These are phyloP conservation scores for Nigrograna mackinnonii DNA, from an alignment of 2,329 filamentous ascomycete genomes.

Conservation along the genomic window DNA sequence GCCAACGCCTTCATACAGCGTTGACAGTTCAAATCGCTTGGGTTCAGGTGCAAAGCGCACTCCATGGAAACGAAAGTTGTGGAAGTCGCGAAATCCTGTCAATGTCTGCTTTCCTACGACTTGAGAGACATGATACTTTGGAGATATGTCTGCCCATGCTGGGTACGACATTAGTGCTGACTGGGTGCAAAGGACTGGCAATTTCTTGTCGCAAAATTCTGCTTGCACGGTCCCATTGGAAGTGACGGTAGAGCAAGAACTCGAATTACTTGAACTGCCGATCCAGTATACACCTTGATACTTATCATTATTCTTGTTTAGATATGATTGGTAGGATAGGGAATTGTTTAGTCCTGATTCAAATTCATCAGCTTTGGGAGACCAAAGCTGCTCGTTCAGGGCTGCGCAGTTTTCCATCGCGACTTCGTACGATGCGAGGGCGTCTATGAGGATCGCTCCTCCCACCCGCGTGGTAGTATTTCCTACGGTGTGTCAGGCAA, in stretches of 20 bases:
- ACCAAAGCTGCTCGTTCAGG: constrained; percentile 3
- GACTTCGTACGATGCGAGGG: background rate
- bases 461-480: constrained; percentile 1
- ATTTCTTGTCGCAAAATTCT: background rate
- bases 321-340: background rate
- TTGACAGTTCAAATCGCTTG: constrained; percentile 48
- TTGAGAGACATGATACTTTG: constrained; percentile 4
- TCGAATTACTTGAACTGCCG: background rate
- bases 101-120: constrained; percentile 6
- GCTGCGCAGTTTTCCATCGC: background rate
- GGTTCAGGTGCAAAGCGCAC: constrained; percentile 50
- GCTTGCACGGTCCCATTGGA: constrained; percentile 5
- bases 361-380: background rate
- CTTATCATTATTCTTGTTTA: background rate
- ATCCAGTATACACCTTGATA: constrained; percentile 1
- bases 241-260: constrained; percentile 4
- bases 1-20: constrained; percentile 33
- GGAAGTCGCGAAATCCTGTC: constrained; percentile 45
- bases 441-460: constrained; percentile 2
- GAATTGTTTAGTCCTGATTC: constrained; percentile 2
- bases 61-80: constrained; percentile 55
- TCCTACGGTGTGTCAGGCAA: background rate
- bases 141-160: constrained; percentile 2
- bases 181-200: constrained; percentile 12
- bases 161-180: constrained; percentile 6